These are phyloP conservation scores for Suhomyces kilbournensis DNA, from an alignment of 805 yeast genomes.

Conservation along the genomic window DNA sequence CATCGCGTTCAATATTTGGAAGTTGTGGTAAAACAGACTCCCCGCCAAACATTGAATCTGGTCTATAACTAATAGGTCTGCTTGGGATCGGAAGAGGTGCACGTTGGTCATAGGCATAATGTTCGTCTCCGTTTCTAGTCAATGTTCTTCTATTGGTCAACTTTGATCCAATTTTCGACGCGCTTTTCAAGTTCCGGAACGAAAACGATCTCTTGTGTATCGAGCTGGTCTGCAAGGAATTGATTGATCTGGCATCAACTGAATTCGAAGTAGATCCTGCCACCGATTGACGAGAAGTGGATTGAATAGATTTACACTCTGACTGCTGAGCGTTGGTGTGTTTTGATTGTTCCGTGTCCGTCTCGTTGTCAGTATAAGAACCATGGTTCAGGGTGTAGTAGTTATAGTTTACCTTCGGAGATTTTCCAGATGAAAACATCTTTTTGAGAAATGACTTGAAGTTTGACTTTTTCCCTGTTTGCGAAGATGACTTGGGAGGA, in stretches of 20 bases:
- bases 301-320: constrained; percentile 2
- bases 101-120: not conserved
- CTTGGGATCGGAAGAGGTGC: not conserved
- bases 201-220: constrained; percentile 6
- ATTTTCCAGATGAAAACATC: constrained; percentile 5
- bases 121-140: not conserved
- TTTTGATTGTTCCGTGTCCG: not conserved
- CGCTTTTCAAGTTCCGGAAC: constrained; percentile 3
- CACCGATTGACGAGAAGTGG: constrained; percentile 4
- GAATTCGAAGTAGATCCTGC: not conserved
- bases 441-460: constrained; percentile 18
- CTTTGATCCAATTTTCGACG: not conserved
- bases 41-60: not conserved
- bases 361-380: not conserved
- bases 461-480: constrained; percentile 1
- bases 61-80: not conserved
- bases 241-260: not conserved
- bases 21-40: constrained; percentile 10
- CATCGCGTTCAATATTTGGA: constrained; percentile 27
- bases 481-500: constrained; percentile 14
- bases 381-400: not conserved
- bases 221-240: not conserved
- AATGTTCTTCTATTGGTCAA: not conserved
- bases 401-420: not conserved
- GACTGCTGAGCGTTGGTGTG: not conserved